Evolutionary conservation across 768 basidiomycete genomes (phyloP), one percentile per base, ranked within the genome.

Genomic region (Tubosaeta brunneosetosa): DNA sequence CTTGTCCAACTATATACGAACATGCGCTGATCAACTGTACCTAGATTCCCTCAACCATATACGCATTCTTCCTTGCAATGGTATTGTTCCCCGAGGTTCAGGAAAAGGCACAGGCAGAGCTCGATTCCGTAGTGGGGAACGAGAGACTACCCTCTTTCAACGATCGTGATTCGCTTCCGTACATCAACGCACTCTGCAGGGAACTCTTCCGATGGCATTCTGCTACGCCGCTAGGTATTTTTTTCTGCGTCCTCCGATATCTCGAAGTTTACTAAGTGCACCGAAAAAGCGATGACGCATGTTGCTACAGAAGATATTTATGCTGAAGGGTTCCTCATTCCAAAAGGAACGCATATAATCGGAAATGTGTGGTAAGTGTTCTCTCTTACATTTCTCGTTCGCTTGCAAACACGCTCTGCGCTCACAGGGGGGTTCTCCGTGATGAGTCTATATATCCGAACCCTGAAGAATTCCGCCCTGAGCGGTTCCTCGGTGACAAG

Each of bases 1-100:
- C 69, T 71, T 78, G 3, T 61, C 76, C 77, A 4, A 61, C 76
- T 50, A 74, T 71, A 1, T 55, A 52, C 19, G 4, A 41, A 12
- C 77, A 1, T 67, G 34, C 7, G 0, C 7, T 44, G 11, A 50
- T 10, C 6, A 2, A 17, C 2, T 12, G 13, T 6, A 1, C 19
- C 22, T 26, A 61, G 66, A 14, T 47, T 2, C 51, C 56, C 33
- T 56, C 63, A 13, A 27, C 61, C 2, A 27, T 55, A 12, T 44
- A 61, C 32, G 52, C 59, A 2, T 67, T 66, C 52, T 61, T 65
- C 25, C 57, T 66, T 3, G 66, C 63, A 1, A 63, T 67, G 57
- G 37, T 55, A 1, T 41, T 67, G 37, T 61, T 38, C 37, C 65
- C 67, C 0, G 63, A 62, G 1, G 56, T 22, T 3, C 22, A 22